phyloP scores from a whole-genome alignment of 371 early-diverging fungal genomes.

The Zychaea mexicana region DNA sequence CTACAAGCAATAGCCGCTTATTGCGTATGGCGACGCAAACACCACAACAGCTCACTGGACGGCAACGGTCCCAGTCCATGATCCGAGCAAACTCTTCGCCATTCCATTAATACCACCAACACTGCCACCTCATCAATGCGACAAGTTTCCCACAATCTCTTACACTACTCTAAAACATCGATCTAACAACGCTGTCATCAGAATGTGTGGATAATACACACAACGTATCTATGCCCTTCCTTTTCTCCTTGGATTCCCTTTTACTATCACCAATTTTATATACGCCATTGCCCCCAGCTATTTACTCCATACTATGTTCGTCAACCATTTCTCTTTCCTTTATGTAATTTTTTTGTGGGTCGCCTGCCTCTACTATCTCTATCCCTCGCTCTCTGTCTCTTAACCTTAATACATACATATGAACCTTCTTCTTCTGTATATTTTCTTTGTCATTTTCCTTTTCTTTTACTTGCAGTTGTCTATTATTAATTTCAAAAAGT shows the following conservation, averaged over 20 bases:
- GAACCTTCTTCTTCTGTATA: not conserved
- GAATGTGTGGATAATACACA: not conserved
- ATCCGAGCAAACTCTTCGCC: constrained; percentile 12
- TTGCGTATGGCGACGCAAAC: constrained; percentile 12
- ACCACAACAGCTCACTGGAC: not conserved
- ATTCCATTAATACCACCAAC: not conserved
- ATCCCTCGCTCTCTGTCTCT: too few relatives aligned
- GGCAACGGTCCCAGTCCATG: constrained; percentile 14
- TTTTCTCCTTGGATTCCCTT: not conserved
- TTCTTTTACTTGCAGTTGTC: not conserved
- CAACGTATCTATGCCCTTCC: not conserved
- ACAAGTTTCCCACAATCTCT: not conserved
- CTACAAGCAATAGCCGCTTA: constrained; percentile 4
- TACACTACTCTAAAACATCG: too few relatives aligned
- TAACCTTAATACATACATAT: constrained; percentile 2
- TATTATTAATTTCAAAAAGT: too few relatives aligned
- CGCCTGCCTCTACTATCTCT: too few relatives aligned
- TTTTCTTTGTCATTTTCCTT: not conserved
- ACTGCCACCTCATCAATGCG: not conserved
- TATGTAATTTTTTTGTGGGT: constrained; percentile 1
- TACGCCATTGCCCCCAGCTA: not conserved
- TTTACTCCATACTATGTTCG: not conserved
- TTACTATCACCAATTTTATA: not conserved
- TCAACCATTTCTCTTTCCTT: not conserved
- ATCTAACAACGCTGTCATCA: not conserved